A percentile compares a stretch with the other conserved stretches of the same genome.
Evolutionary conservation across 2,329 filamentous ascomycete species (phyloP).

Genomic region (Hymenotorrendiella dingleyae): DNA sequence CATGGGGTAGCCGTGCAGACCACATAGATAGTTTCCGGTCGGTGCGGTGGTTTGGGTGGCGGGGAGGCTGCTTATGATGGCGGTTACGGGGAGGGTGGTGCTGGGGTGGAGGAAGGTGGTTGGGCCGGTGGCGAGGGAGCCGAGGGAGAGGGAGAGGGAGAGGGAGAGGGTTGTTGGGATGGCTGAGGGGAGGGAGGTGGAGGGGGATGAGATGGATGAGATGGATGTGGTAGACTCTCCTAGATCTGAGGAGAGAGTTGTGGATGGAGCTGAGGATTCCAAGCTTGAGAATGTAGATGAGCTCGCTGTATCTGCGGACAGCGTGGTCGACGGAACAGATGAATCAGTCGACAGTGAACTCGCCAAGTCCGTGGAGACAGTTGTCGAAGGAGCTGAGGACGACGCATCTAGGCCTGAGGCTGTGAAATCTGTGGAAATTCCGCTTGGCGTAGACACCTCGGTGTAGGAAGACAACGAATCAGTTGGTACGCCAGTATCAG

Average conservation of each 20-base stretch:
- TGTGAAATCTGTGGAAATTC: too few relatives aligned
- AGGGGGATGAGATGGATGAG: background rate
- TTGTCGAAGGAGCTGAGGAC: too few relatives aligned
- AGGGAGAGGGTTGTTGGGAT: background rate
- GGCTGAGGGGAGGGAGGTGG: background rate
- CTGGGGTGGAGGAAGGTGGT: background rate
- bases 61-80: background rate
- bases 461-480: too few relatives aligned
- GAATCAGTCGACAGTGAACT: too few relatives aligned
- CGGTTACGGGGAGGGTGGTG: background rate
- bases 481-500: too few relatives aligned
- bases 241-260: background rate
- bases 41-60: slow-evolving; percentile 18
- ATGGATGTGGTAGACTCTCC: too few relatives aligned
- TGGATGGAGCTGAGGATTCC: background rate
- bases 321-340: too few relatives aligned
- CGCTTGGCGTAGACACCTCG: too few relatives aligned
- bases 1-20: slow-evolving; percentile 31
- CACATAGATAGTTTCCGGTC: slow-evolving; percentile 31
- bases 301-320: too few relatives aligned
- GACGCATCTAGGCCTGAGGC: too few relatives aligned
- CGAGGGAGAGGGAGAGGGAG: background rate
- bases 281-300: too few relatives aligned
- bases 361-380: too few relatives aligned
- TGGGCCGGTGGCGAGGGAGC: background rate